These are phyloP conservation scores for Tylopilus cervinicoccineus DNA, from an alignment of 768 basidiomycete species.

Conservation along the genomic window DNA sequence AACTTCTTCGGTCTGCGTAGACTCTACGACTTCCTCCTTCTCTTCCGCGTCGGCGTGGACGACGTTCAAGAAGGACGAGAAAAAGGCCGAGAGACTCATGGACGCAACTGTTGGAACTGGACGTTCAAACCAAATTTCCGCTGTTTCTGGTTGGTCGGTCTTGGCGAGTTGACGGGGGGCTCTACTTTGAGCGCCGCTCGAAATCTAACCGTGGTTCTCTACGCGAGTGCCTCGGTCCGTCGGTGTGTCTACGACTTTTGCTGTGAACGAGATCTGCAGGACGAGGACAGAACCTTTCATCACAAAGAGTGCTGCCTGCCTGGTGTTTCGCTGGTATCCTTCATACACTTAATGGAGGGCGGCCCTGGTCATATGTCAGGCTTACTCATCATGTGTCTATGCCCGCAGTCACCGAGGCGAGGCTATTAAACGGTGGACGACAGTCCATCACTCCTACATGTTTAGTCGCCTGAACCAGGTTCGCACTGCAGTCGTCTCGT, in stretches of 20 bases:
- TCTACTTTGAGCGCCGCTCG: conserved; percentile 15
- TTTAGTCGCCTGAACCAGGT: conserved; percentile 22
- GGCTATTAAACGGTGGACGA: no score
- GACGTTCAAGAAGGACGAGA: conserved; percentile 40
- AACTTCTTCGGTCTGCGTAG: conserved; percentile 37
- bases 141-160: neutral
- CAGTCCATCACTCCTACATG: conserved; percentile 14
- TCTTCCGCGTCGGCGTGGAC: conserved; percentile 40
- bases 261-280: no score
- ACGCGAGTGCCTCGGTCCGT: no score
- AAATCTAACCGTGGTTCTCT: neutral
- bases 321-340: no score
- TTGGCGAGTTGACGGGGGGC: conserved; percentile 29
- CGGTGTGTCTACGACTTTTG: no score
- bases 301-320: no score
- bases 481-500: conserved; percentile 19
- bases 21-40: conserved; percentile 25
- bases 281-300: no score
- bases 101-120: conserved; percentile 11
- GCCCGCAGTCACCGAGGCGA: no score
- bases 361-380: no score
- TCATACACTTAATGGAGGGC: no score
- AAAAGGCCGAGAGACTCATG: conserved; percentile 43
- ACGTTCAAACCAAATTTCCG: conserved; percentile 9
- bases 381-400: no score